Conservation (phyloP, 2,329 filamentous ascomycete genomes). For the Fusarium floridanum region DNA sequence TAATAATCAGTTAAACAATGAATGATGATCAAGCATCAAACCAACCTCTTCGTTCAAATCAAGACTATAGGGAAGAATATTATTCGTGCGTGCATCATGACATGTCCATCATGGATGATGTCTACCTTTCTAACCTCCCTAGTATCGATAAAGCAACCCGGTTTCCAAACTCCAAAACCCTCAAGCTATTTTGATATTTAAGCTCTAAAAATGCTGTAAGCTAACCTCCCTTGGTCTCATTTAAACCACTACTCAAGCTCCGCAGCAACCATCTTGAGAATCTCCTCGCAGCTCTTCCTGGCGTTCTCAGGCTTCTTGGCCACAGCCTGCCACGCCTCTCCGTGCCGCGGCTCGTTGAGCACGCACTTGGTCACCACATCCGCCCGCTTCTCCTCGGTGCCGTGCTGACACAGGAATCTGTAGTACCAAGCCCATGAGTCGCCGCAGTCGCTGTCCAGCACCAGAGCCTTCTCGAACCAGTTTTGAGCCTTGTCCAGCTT, state of each 20-base stretch:
- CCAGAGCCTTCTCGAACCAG: conserved; percentile 97
- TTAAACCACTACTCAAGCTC: conserved; percentile 49
- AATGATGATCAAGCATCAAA: not conserved
- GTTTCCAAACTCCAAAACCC: conserved; percentile 27
- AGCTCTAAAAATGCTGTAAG: conserved; percentile 4
- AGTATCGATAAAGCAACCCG: conserved; percentile 19
- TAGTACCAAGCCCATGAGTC: conserved; percentile 99
- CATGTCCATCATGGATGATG: not conserved
- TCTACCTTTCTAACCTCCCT: conserved; percentile 30
- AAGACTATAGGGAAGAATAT: not conserved
- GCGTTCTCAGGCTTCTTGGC: conserved; percentile 90
- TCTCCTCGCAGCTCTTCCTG: conserved; percentile 79
- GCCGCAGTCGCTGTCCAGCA: conserved; percentile 86
- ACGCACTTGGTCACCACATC: conserved; percentile 88
- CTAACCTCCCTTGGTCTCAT: not conserved
- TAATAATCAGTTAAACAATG: not conserved
- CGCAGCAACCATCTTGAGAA: conserved; percentile 82
- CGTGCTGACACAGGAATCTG: conserved; percentile 92
- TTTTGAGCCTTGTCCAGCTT: conserved; percentile 92
- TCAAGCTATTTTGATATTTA: not conserved
- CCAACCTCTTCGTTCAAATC: not conserved
- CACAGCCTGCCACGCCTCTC: conserved; percentile 89
- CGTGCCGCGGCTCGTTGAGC: conserved; percentile 88
- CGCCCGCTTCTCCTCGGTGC: conserved; percentile 89
- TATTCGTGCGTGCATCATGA: not conserved